Evolutionary conservation across 2,329 filamentous ascomycete species (phyloP).

Genomic region (Rhynchosporium secalis): DNA sequence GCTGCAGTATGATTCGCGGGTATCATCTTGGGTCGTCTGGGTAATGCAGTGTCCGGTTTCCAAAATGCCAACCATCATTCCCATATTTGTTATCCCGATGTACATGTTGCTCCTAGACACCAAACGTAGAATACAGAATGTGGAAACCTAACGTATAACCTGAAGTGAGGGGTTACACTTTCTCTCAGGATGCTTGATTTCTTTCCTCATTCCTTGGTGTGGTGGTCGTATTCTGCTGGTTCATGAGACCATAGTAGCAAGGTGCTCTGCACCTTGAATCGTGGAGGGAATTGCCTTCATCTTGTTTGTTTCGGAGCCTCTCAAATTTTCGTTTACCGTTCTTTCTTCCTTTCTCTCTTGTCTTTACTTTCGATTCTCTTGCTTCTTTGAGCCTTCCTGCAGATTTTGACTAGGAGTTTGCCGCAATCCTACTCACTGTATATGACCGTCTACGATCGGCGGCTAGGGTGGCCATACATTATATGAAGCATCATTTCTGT

Average conservation of each 20-base stretch:
- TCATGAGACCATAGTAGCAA: neutral
- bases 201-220: neutral
- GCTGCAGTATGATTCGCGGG: neutral
- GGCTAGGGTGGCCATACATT: neutral
- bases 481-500: neutral
- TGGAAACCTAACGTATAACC: neutral
- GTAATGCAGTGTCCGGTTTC: neutral
- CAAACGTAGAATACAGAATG: neutral
- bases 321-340: neutral
- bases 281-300: neutral
- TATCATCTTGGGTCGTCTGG: neutral
- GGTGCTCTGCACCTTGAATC: neutral
- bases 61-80: neutral
- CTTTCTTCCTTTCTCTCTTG: neutral
- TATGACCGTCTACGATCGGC: neutral
- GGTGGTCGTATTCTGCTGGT: neutral
- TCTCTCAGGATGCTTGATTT: neutral
- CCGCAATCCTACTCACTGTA: neutral
- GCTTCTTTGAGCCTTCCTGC: neutral
- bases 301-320: neutral
- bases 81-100: neutral
- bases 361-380: neutral
- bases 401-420: neutral
- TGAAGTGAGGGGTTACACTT: neutral
- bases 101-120: neutral